Base-by-base conservation (phyloP, 2,329 filamentous ascomycete genomes). In the Cadophora malorum region DNA sequence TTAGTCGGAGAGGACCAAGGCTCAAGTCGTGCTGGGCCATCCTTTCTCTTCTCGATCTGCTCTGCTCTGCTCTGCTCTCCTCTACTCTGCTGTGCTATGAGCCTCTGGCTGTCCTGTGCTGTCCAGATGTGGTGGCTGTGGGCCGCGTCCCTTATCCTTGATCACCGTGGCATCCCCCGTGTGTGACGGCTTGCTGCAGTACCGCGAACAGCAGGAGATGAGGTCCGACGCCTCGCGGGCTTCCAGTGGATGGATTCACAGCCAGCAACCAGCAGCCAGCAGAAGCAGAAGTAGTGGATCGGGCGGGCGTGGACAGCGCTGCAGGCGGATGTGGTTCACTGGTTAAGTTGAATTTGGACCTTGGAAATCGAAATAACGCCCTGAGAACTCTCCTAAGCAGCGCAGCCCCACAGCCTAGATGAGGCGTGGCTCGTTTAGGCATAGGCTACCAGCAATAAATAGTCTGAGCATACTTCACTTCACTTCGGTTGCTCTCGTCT, bases 1-100 rank as follows among this genome's bases (percentile, higher is more conserved):
- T 59, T 25, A 59, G 56, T 41, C 56, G 56, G n/a, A 59, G 33
- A 59, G 56, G 56, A 45, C 56, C 56, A 59, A 59, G 56, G 56
- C 56, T 59, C 33, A 59, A 45, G 33, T 59, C 56, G 35, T 41
- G 33, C n/a, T 59, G 56, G 56, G 56, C 56, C 56, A 59, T 59
- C 21, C 25, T 59, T 59, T 6, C 33, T 19, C 21, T 59, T 23
- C 35, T 10, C 7, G 45, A 19, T 45, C 33, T 59, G 12, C 35
- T 59, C 33, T 45, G n/a, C 35, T 59, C 19, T 41, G 6, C 19
- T 56, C 16, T 35, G 14, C 53, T 56, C 28, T 56, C 16, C 53
- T 56, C 10, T 45, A 23, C 52, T 45, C 9, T 59, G 33, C n/a
- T 58, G 33, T 38, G 19, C 55, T 58, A 21, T 58, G 19, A 16